Evolutionary conservation across 352 stramenopile genomes (phyloP).

Genomic region (Globisporangium alternatum): DNA sequence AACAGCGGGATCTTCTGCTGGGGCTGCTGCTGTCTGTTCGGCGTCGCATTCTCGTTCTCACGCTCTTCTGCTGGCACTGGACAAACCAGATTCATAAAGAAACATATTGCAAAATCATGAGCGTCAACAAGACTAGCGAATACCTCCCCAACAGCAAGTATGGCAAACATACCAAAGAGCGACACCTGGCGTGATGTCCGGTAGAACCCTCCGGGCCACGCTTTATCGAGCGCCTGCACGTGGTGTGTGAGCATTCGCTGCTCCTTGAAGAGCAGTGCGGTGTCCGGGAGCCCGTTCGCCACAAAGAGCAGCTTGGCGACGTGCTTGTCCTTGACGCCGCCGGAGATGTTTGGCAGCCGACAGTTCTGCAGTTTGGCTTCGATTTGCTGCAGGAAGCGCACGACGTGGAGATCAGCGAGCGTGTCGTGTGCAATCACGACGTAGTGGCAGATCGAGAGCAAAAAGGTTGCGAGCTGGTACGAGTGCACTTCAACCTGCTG

Average conservation of each 20-base stretch:
- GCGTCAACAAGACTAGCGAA: not conserved
- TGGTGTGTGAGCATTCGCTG: slow-evolving; percentile 34
- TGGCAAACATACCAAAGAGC: slow-evolving; percentile 1
- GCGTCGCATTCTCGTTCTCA: slow-evolving; percentile 17
- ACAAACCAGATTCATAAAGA: slow-evolving; percentile 17
- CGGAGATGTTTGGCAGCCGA: slow-evolving; percentile 61
- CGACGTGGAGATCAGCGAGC: slow-evolving; percentile 36
- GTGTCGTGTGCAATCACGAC: slow-evolving; percentile 62
- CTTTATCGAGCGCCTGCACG: slow-evolving; percentile 29
- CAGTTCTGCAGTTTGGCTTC: slow-evolving; percentile 51
- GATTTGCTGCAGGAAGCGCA: slow-evolving; percentile 46
- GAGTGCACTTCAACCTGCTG: slow-evolving; percentile 65
- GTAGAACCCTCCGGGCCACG: slow-evolving; percentile 29
- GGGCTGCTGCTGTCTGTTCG: slow-evolving; percentile 8
- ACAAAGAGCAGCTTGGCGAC: slow-evolving; percentile 59
- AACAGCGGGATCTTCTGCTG: slow-evolving; percentile 15
- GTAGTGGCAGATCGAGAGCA: slow-evolving; percentile 77
- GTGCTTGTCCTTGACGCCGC: slow-evolving; percentile 43
- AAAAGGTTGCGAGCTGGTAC: slow-evolving; percentile 58
- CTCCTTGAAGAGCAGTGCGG: slow-evolving; percentile 29
- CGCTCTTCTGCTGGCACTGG: slow-evolving; percentile 14
- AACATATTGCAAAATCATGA: not conserved
- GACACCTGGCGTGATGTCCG: slow-evolving; percentile 9
- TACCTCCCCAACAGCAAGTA: not conserved
- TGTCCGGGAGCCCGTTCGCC: slow-evolving; percentile 39